Percentiles rank a stretch among this genome's conserved stretches.
Conservation (phyloP, 257 asterid species). For the Nicotiana noctiflora region DNA sequence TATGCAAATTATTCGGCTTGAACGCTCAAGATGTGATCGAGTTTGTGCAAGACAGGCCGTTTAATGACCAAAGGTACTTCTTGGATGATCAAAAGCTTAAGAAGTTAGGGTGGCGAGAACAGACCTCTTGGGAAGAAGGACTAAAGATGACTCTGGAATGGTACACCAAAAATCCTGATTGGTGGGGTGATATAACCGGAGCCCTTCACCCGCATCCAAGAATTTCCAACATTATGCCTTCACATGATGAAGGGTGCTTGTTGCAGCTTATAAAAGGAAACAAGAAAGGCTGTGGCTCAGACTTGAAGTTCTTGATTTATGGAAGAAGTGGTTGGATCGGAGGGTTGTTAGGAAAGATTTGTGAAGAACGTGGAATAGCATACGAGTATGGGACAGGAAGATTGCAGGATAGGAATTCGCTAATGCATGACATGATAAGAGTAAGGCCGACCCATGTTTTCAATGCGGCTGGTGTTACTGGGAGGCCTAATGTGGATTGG, state of each 20-base stretch:
- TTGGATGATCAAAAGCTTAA: constrained; percentile 16
- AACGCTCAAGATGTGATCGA: constrained; percentile 1
- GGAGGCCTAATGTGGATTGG: constrained; percentile 22
- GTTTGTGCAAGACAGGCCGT: constrained; percentile 11
- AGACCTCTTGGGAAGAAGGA: constrained; percentile 12
- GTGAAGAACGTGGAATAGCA: constrained; percentile 9
- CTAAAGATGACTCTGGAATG: constrained; percentile 12
- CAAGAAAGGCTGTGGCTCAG: neutral
- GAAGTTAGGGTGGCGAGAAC: constrained; percentile 10
- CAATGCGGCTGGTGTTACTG: constrained; percentile 16
- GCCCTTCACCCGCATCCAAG: constrained; percentile 17
- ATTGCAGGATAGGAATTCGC: neutral
- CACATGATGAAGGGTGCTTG: constrained; percentile 5
- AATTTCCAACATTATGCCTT: neutral
- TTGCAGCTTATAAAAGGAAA: neutral
- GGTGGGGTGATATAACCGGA: constrained; percentile 16
- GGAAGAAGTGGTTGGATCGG: constrained; percentile 16
- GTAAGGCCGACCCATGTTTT: constrained; percentile 14
- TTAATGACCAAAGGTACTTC: constrained; percentile 16
- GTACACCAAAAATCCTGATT: constrained; percentile 9
- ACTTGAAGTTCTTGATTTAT: constrained; percentile 10
- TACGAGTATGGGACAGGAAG: constrained; percentile 13
- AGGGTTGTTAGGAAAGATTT: constrained; percentile 14
- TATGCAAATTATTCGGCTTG: constrained; percentile 9
- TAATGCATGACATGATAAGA: constrained; percentile 10